Evolutionary conservation across 2,329 filamentous ascomycete species (phyloP).

Genomic region (Phyllosticta capitalensis): DNA sequence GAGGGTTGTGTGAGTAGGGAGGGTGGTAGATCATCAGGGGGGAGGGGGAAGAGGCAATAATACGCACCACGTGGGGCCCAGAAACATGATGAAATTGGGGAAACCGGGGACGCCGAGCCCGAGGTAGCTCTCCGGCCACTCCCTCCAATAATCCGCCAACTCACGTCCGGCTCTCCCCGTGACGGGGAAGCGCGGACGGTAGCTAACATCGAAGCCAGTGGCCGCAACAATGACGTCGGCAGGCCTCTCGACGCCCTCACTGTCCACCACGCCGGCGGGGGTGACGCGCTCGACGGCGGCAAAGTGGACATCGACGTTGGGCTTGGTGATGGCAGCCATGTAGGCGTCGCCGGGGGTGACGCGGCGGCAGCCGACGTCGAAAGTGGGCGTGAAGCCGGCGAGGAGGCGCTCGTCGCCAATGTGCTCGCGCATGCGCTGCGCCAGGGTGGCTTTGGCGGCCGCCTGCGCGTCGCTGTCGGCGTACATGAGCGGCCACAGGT

Average conservation of each 20-base stretch:
- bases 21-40: slow-evolving; percentile 6
- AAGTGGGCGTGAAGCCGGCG: slow-evolving; percentile 39
- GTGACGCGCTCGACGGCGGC: slow-evolving; percentile 37
- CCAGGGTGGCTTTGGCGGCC: slow-evolving; percentile 28
- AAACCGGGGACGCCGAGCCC: slow-evolving; percentile 34
- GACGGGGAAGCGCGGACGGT: slow-evolving; percentile 34
- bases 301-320: slow-evolving; percentile 44
- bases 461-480: slow-evolving; percentile 33
- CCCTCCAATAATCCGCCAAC: slow-evolving; percentile 32
- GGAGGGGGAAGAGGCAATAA: neutral
- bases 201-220: slow-evolving; percentile 38
- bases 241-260: slow-evolving; percentile 32
- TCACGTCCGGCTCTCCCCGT: slow-evolving; percentile 32
- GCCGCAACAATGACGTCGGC: slow-evolving; percentile 37
- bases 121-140: slow-evolving; percentile 32
- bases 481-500: slow-evolving; percentile 26
- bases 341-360: slow-evolving; percentile 43
- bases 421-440: slow-evolving; percentile 38
- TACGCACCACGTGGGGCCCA: slow-evolving; percentile 28
- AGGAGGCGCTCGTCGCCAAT: slow-evolving; percentile 43
- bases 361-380: slow-evolving; percentile 37
- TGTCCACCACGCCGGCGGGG: slow-evolving; percentile 36
- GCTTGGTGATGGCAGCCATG: slow-evolving; percentile 40
- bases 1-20: no score
- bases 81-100: slow-evolving; percentile 35